Base-by-base conservation (phyloP, 2,329 filamentous ascomycete species). In the Cladophialophora psammophila region DNA sequence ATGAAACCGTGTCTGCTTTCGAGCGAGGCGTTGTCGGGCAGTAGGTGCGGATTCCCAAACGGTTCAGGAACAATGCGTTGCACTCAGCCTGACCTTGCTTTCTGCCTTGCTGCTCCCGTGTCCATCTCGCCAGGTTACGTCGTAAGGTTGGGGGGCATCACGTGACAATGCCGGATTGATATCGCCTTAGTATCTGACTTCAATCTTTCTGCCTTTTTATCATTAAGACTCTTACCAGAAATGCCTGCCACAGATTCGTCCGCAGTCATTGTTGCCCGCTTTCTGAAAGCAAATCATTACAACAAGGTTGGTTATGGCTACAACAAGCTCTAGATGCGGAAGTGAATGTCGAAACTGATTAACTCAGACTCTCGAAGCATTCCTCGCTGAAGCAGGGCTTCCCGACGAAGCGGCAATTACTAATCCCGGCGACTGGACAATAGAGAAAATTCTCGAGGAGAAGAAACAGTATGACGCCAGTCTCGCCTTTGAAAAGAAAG, bases 371-470 rank as follows among this genome's bases (percentile, higher is more conserved):
- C 79, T 88, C 31, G 77, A 82, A 32, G 83, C 82, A n/a, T 89
- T 89, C 73, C 78, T 89, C 64, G 73, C 76, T 55, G 87, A 89
- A 75, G 85, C 86, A 9, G 83, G 80, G 5, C 78, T 89, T 18
- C 79, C 85, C 12, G 69, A 78, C 18, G 82, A 87, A 76, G 82
- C 79, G 55, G 87, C 84, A 0, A 74, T 72, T 18, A 66, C 70
- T 8, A 74, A 76, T 3, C 74, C 77, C 3, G 70, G 79, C 35
- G 79, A 82, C 61, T 78, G 87, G 74, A 87, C 86, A 2, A 82
- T 89, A 60, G 87, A 89, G 72, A 79, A 82, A 53, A 78, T 89
- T n/a, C 78, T 89, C 7, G 81, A 87, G 57, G 87, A 89, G 76
- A 89, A 89, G 77, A 83, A 81, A 72, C 78, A 78, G 0, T 89